These are phyloP conservation scores for Didymella keratinophila DNA, from an alignment of 2,329 filamentous ascomycete species.

Conservation along the genomic window DNA sequence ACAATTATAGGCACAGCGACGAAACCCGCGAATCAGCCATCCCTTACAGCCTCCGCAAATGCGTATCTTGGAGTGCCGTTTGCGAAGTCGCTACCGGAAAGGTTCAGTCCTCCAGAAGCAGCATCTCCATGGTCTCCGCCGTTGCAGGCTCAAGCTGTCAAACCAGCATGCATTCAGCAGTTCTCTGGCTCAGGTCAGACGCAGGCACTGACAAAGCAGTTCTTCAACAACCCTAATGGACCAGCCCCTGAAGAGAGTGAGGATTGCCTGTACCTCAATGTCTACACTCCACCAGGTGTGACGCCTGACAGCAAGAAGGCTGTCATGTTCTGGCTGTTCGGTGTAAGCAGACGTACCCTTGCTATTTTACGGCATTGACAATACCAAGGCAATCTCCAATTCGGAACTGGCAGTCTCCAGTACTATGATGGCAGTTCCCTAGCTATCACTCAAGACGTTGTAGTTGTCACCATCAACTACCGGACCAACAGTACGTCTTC, in stretches of 20 bases:
- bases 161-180: conserved; percentile 31
- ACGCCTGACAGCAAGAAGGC: conserved; percentile 23
- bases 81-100: conserved; percentile 25
- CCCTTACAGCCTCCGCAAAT: conserved; percentile 21
- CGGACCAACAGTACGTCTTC: conserved; percentile 31
- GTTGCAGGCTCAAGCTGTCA: conserved; percentile 19
- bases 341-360: neutral
- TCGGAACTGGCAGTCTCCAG: conserved; percentile 28
- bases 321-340: conserved; percentile 24
- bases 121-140: conserved; percentile 24
- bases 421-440: conserved; percentile 36
- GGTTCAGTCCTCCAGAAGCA: conserved; percentile 27
- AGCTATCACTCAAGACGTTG: conserved; percentile 35
- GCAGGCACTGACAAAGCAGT: conserved; percentile 20
- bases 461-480: conserved; percentile 39
- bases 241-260: conserved; percentile 37
- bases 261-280: conserved; percentile 51
- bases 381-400: conserved; percentile 30
- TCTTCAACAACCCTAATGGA: conserved; percentile 23
- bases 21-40: conserved; percentile 18
- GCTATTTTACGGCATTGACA: conserved; percentile 18
- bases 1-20: conserved; percentile 18
- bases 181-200: conserved; percentile 19
- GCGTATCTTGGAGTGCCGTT: conserved; percentile 26
- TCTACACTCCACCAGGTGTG: conserved; percentile 38